Conservation (phyloP, 1,284 basidiomycete species). For the Phlebopus sp. region DNA sequence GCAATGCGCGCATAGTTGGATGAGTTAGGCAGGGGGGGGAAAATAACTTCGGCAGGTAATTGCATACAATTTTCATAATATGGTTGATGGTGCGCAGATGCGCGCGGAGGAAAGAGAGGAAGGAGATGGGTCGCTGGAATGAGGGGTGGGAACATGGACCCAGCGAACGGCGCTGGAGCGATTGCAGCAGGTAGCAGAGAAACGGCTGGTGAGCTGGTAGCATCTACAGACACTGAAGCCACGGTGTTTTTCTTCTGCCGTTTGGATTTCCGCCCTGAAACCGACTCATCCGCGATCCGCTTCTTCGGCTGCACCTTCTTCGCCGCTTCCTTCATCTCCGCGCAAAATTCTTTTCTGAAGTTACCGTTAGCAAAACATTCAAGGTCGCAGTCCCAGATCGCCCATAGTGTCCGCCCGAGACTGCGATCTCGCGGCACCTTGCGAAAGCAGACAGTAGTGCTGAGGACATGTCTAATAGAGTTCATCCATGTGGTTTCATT, state of each 20-base stretch:
- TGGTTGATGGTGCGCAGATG: slow-evolving; percentile 65
- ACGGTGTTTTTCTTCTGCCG: slow-evolving; percentile 41
- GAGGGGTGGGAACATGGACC: slow-evolving; percentile 28
- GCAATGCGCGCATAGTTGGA: slow-evolving; percentile 40
- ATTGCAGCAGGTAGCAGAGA: slow-evolving; percentile 4
- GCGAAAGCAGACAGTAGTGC: slow-evolving; percentile 77
- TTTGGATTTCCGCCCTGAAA: slow-evolving; percentile 44
- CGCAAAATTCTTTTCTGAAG: slow-evolving; percentile 67
- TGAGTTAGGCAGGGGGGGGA: slow-evolving; percentile 61
- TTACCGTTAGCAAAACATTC: slow-evolving; percentile 68
- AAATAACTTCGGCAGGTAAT: slow-evolving; percentile 59
- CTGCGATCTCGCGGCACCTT: slow-evolving; percentile 66
- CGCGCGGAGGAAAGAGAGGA: slow-evolving; percentile 53
- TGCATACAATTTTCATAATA: slow-evolving; percentile 59
- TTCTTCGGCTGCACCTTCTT: slow-evolving; percentile 39
- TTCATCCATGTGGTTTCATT: slow-evolving; percentile 97
- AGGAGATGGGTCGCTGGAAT: slow-evolving; percentile 40
- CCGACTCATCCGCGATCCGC: slow-evolving; percentile 37
- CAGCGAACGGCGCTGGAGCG: slow-evolving; percentile 9
- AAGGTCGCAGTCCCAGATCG: slow-evolving; percentile 70
- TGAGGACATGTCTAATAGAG: slow-evolving; percentile 83
- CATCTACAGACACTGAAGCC: slow-evolving; percentile 24
- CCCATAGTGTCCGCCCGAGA: slow-evolving; percentile 72
- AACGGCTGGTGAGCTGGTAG: slow-evolving; percentile 20
- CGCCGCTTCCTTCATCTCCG: slow-evolving; percentile 50